Conservation (phyloP, 352 stramenopile species). For the Globisporangium cederbergense region DNA sequence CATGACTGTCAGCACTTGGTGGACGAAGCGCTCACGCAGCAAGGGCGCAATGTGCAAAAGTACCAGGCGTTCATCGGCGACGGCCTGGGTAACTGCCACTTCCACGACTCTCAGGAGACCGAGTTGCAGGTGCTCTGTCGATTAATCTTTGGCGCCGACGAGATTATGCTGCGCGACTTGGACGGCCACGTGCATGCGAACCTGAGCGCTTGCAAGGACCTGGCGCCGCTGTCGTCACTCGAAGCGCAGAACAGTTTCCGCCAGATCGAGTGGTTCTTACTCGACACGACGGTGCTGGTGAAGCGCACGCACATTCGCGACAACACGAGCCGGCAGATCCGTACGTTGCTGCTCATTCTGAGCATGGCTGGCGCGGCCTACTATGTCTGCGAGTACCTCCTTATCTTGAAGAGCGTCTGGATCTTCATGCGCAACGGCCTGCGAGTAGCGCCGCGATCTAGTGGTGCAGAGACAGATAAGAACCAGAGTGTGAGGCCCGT, state of each 20-base stretch:
- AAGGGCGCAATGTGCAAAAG: constrained; percentile 41
- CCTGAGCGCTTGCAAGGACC: constrained; percentile 20
- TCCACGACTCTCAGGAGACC: constrained; percentile 39
- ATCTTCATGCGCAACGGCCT: constrained; percentile 8
- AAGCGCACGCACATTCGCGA: constrained; percentile 34
- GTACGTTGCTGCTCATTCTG: constrained; percentile 32
- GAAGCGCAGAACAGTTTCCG: constrained; percentile 25
- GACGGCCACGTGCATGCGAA: constrained; percentile 18
- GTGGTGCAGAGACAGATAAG: neutral
- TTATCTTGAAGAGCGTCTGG: constrained; percentile 12
- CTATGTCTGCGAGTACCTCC: constrained; percentile 34
- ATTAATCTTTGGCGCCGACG: constrained; percentile 26
- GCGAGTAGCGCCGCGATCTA: neutral
- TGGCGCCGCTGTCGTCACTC: neutral
- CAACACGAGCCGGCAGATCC: constrained; percentile 38
- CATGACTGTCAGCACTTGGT: constrained; percentile 26
- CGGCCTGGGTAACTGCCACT: constrained; percentile 29
- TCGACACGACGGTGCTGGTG: constrained; percentile 22
- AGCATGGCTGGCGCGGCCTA: constrained; percentile 31
- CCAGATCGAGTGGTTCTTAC: constrained; percentile 34
- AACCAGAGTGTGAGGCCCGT: neutral
- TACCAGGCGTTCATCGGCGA: constrained; percentile 41
- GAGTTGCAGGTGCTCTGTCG: constrained; percentile 32
- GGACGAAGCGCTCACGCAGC: constrained; percentile 23
- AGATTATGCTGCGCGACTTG: constrained; percentile 27